Evolutionary conservation across 495 filamentous ascomycete species (phyloP), one percentile per base, ranked within the genome.

Genomic region (Talaromyces proteolyticus): DNA sequence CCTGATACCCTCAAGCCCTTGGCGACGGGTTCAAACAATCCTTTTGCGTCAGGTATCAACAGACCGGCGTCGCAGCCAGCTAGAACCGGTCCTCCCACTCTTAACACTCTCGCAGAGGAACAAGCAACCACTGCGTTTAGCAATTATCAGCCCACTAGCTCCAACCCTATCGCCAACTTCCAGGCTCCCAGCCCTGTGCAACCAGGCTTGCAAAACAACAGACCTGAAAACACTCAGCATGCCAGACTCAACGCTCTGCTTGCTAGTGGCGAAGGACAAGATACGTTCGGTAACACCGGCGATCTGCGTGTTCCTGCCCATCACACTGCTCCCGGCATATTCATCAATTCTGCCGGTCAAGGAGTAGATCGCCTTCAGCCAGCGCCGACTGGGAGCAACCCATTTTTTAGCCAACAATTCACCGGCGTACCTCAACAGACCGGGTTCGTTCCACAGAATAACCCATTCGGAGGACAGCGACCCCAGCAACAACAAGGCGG

Each of bases 211-310:
- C 47, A 40, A 49, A 29, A n/a, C 44, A 52, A n/a, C 44, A 60
- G 0, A 70, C 49, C 62, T 44, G 67, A 70, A 44, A 85, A 87
- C 59, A 86, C 92, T 39, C 87, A 95, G 57, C 84, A 91, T 57
- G 80, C 85, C n/a, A 82, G 78, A 58, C 82, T 99, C 49, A 96
- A 97, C 57, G 81, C 87, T n/a, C 85, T 99, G 11, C 80, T 99
- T 40, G 78, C 87, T 6, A 75, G 75, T 19, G 91, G 93, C 50
- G 94, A 96, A 40, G 93, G 93, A 19, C 85, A 90, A 70, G 93
- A 99, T 63, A 97, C 94, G 1, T 99, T 96, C 63, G 93, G 93
- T 46, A 99, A 99, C 60, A 87, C 86, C 36, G 93, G 93, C 48
- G 85, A 97, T 47, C 76, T 96, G 24, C 90, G 93, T 65, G 95